phyloP scores from a whole-genome alignment of 2,329 filamentous ascomycete species.

The Diaporthe batatas region DNA sequence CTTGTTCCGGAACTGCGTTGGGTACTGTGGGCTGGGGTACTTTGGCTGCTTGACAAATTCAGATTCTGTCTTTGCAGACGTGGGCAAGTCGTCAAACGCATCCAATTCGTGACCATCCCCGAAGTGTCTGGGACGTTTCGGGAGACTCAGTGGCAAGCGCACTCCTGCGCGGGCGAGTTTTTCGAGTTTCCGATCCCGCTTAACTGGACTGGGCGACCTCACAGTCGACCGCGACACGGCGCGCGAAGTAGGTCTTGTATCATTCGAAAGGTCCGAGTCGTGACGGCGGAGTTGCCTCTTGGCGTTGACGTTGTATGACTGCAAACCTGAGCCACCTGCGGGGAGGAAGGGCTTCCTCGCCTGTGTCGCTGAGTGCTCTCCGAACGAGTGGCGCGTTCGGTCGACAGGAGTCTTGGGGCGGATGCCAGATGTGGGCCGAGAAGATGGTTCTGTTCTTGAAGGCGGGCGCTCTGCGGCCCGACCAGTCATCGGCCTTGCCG shows the following conservation, averaged over 20 bases:
- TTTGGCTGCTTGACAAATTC: constrained; percentile 86
- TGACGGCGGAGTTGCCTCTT: constrained; percentile 85
- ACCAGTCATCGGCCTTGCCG: constrained; percentile 61
- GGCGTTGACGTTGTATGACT: constrained; percentile 79
- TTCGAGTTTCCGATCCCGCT: constrained; percentile 57
- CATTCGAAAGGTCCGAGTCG: constrained; percentile 80
- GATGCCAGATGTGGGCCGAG: constrained; percentile 64
- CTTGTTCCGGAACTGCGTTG: constrained; percentile 70
- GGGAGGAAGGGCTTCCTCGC: constrained; percentile 82
- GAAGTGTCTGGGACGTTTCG: constrained; percentile 78
- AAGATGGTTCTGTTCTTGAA: constrained; percentile 65
- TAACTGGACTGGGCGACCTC: constrained; percentile 71
- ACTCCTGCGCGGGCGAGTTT: constrained; percentile 60
- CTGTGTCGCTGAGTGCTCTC: constrained; percentile 65
- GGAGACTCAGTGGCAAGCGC: constrained; percentile 80
- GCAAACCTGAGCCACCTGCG: constrained; percentile 73
- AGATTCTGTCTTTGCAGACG: constrained; percentile 84
- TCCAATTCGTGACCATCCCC: constrained; percentile 95
- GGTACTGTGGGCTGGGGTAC: constrained; percentile 70
- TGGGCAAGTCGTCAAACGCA: constrained; percentile 93
- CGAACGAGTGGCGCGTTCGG: constrained; percentile 61
- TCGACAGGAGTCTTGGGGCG: constrained; percentile 82
- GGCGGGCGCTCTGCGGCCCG: constrained; percentile 69
- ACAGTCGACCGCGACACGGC: constrained; percentile 69
- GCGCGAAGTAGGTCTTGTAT: constrained; percentile 69